Conservation (phyloP, 306 rosid genomes). For the Pyrus pyrifolia region DNA sequence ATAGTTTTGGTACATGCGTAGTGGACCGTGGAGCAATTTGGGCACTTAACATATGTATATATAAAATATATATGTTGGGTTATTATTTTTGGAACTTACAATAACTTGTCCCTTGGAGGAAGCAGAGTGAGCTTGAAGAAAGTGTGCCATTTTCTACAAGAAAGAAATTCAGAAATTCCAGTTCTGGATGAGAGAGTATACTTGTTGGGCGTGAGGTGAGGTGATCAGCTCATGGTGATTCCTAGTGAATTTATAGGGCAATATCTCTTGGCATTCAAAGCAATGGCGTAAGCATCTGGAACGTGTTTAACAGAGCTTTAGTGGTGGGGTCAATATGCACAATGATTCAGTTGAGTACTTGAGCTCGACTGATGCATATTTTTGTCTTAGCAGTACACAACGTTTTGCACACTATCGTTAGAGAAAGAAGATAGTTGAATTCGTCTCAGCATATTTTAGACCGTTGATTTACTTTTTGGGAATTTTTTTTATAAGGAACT, state of each 20-base stretch:
- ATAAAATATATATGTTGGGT: too few relatives aligned
- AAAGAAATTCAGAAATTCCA: background rate
- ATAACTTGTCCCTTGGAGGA: background rate
- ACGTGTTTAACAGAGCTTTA: too few relatives aligned
- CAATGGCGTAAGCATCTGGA: background rate
- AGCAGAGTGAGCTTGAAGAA: background rate
- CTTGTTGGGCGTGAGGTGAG: background rate
- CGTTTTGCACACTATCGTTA: background rate
- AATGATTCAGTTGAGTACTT: too few relatives aligned
- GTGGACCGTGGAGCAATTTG: background rate
- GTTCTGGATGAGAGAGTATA: background rate
- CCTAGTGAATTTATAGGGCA: background rate
- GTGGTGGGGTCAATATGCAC: too few relatives aligned
- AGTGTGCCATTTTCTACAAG: background rate
- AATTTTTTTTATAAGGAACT: too few relatives aligned
- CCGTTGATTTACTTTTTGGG: too few relatives aligned
- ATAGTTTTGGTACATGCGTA: background rate
- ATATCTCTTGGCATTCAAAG: too few relatives aligned
- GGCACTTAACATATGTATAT: background rate
- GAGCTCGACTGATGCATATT: too few relatives aligned
- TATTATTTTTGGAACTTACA: background rate
- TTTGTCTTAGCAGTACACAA: background rate
- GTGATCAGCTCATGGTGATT: background rate
- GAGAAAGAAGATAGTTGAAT: too few relatives aligned
- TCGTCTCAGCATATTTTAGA: too few relatives aligned